These are phyloP conservation scores for Colletotrichum tropicicola DNA, from an alignment of 2,329 filamentous ascomycete species.

Conservation along the genomic window DNA sequence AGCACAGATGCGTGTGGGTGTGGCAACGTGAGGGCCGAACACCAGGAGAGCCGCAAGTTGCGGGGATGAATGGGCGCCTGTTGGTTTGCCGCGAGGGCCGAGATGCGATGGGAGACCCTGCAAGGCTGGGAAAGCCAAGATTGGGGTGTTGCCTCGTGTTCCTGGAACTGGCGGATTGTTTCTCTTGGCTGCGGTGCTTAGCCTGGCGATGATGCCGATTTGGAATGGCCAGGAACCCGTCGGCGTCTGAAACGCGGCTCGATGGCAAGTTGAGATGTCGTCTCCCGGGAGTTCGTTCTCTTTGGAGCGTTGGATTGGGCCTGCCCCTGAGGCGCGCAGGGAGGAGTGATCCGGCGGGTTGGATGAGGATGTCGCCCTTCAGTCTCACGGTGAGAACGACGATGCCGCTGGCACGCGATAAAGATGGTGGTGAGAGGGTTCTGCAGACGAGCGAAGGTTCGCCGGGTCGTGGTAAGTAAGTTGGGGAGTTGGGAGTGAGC, in stretches of 20 bases:
- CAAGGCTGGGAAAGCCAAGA: not conserved
- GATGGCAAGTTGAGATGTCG: constrained; percentile 26
- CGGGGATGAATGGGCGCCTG: constrained; percentile 8
- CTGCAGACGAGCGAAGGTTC: not conserved
- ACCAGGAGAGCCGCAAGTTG: constrained; percentile 8
- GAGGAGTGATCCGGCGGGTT: not conserved
- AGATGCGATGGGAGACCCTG: constrained; percentile 25
- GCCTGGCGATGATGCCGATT: not conserved
- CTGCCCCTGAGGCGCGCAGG: not conserved
- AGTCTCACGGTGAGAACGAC: not conserved
- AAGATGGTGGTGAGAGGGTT: not conserved
- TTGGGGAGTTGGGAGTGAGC: not conserved
- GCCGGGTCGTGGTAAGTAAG: not conserved
- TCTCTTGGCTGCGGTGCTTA: constrained; percentile 9
- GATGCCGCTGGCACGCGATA: not conserved
- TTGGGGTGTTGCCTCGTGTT: constrained; percentile 17
- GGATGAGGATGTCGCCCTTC: constrained; percentile 7
- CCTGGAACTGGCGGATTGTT: not conserved
- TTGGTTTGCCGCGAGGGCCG: not conserved
- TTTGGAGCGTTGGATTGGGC: not conserved
- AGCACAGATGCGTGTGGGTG: constrained; percentile 29
- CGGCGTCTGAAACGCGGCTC: constrained; percentile 24
- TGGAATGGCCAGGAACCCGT: constrained; percentile 14
- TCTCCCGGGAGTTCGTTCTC: constrained; percentile 4
- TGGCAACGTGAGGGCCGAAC: constrained; percentile 15